phyloP scores from a whole-genome alignment of 2,329 filamentous ascomycete genomes.

The Pyrenophora tritici-repentis region DNA sequence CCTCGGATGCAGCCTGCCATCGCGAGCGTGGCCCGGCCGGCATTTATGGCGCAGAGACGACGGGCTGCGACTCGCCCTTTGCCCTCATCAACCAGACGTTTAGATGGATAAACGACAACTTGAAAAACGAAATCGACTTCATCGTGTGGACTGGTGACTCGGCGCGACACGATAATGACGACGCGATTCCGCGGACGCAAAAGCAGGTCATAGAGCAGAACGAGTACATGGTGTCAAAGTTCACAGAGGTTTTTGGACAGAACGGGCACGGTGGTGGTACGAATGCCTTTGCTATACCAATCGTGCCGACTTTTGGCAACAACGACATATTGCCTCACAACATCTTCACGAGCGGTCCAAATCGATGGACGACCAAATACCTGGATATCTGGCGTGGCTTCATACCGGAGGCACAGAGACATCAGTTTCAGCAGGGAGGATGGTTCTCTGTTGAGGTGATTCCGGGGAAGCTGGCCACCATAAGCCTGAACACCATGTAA shows the following conservation, averaged over 20 bases:
- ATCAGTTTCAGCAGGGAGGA: conserved; percentile 88
- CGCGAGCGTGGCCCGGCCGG: conserved; percentile 76
- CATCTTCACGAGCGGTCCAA: conserved; percentile 83
- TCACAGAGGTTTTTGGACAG: conserved; percentile 71
- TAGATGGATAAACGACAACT: conserved; percentile 79
- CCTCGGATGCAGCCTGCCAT: conserved; percentile 75
- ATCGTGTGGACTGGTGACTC: conserved; percentile 93
- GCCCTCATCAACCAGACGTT: conserved; percentile 86
- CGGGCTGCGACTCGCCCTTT: conserved; percentile 84
- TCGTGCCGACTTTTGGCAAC: conserved; percentile 91
- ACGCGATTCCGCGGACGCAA: conserved; percentile 73
- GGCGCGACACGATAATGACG: conserved; percentile 86
- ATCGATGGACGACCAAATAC: conserved; percentile 81
- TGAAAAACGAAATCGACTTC: conserved; percentile 83
- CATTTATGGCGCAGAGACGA: conserved; percentile 80
- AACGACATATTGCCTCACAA: conserved; percentile 98
- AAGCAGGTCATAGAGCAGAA: conserved; percentile 81
- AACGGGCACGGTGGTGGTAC: conserved; percentile 52
- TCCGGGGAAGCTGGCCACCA: conserved; percentile 79
- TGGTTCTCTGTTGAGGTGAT: conserved; percentile 96
- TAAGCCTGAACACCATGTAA: conserved; percentile 89
- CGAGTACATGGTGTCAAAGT: conserved; percentile 73
- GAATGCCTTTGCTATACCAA: conserved; percentile 70
- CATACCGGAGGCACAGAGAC: conserved; percentile 89
- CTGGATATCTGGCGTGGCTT: conserved; percentile 80